Percentiles rank a stretch among this genome's conserved stretches.
These are phyloP conservation scores for Aureoboletus auriporus DNA, from an alignment of 768 basidiomycete species.

Conservation along the genomic window DNA sequence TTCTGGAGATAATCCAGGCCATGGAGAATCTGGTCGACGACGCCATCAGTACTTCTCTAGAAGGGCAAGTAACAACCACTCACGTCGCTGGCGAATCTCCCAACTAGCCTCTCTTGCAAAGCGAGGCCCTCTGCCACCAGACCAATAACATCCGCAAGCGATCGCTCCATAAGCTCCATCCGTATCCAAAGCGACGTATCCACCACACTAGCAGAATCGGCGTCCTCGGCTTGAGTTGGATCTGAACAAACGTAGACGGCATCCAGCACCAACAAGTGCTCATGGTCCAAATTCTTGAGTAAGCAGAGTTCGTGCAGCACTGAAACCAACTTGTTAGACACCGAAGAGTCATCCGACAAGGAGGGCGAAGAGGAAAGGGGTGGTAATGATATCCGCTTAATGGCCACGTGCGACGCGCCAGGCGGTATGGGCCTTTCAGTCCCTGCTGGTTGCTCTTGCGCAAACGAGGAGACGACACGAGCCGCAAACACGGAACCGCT, in stretches of 20 bases:
- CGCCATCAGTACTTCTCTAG: not conserved
- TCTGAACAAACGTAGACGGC: conserved; percentile 54
- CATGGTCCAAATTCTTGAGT: conserved; percentile 54
- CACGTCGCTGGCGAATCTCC: conserved; percentile 75
- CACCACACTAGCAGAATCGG: conserved; percentile 5
- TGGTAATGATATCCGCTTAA: conserved; percentile 67
- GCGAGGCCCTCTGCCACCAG: conserved; percentile 58
- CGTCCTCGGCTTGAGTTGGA: conserved; percentile 28
- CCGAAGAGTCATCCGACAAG: conserved; percentile 24
- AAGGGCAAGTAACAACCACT: conserved; percentile 27
- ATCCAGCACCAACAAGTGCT: conserved; percentile 65
- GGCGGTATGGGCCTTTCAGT: conserved; percentile 22
- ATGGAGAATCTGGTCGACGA: conserved; percentile 46
- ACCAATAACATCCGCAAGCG: conserved; percentile 75
- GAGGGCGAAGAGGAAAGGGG: conserved; percentile 28
- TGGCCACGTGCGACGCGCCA: conserved; percentile 54
- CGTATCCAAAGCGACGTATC: conserved; percentile 76
- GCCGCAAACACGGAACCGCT: conserved; percentile 66
- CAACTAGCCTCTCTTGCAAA: conserved; percentile 66
- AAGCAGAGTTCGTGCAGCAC: conserved; percentile 58
- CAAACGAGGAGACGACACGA: conserved; percentile 22
- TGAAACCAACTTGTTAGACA: conserved; percentile 61
- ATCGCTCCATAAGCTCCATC: conserved; percentile 90
- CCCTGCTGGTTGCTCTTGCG: not conserved
- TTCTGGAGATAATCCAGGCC: conserved; percentile 65